phyloP scores from a whole-genome alignment of 2,329 filamentous ascomycete species.

The Aspergillus unguis region DNA sequence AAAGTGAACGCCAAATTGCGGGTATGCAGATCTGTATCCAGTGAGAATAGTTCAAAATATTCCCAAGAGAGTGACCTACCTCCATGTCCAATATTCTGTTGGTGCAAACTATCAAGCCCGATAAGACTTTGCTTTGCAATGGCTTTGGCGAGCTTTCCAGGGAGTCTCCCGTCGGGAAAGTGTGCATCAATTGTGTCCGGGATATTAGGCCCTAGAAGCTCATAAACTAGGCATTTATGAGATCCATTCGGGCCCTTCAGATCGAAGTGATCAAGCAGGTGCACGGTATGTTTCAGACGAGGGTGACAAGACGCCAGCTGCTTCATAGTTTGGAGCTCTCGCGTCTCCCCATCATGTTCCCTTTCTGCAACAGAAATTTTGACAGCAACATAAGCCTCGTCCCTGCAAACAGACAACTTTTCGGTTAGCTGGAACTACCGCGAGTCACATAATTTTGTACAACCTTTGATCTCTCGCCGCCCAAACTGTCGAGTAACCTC shows the following conservation, averaged over 20 bases:
- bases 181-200: slow-evolving; percentile 30
- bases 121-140: slow-evolving; percentile 42
- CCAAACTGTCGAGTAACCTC: slow-evolving; percentile 38
- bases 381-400: slow-evolving; percentile 29
- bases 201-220: slow-evolving; percentile 36
- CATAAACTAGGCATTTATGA: slow-evolving; percentile 46
- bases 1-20: slow-evolving; percentile 28
- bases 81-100: slow-evolving; percentile 41
- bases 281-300: slow-evolving; percentile 30
- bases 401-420: slow-evolving; percentile 11
- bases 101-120: slow-evolving; percentile 40
- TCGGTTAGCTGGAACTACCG: no score
- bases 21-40: neutral
- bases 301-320: slow-evolving; percentile 10
- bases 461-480: neutral
- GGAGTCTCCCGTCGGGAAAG: slow-evolving; percentile 36
- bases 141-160: slow-evolving; percentile 40
- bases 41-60: neutral
- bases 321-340: slow-evolving; percentile 19
- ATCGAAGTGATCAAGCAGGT: slow-evolving; percentile 38
- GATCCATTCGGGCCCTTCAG: slow-evolving; percentile 44
- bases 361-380: slow-evolving; percentile 22
- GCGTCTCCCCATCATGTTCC: slow-evolving; percentile 8
- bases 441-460: neutral
- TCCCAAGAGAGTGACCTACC: slow-evolving; percentile 21